Percentiles rank a stretch among this genome's conserved stretches.
Evolutionary conservation across 257 asterid species (phyloP).

Genomic region (Nicotiana otophora): DNA sequence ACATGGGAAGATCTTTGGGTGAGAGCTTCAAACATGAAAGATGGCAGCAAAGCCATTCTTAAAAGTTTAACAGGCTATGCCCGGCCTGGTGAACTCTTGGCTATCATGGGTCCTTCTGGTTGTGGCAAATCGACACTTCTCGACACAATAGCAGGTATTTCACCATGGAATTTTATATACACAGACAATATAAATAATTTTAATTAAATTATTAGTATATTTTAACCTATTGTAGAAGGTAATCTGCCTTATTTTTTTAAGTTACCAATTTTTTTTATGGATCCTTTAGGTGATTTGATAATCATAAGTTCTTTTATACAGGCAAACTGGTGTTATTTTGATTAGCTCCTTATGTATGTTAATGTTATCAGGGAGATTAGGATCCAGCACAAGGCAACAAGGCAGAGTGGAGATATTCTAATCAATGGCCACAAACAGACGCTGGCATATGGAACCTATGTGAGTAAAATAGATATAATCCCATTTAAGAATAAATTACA

Average conservation of each 20-base stretch:
- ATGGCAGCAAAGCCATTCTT: slow-evolving; percentile 14
- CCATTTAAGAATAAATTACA: background rate
- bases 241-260: too few relatives aligned
- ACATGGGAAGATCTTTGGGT: slow-evolving; percentile 44
- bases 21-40: slow-evolving; percentile 9
- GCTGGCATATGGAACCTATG: slow-evolving; percentile 17
- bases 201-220: background rate
- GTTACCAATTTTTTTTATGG: background rate
- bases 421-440: slow-evolving; percentile 19
- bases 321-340: background rate
- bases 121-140: slow-evolving; percentile 17
- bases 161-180: background rate
- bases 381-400: slow-evolving; percentile 12
- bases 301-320: background rate
- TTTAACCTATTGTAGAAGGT: background rate
- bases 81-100: slow-evolving; percentile 4
- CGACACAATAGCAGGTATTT: slow-evolving; percentile 7
- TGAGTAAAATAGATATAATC: background rate
- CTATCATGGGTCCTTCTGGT: slow-evolving; percentile 19
- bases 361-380: slow-evolving; percentile 16
- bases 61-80: slow-evolving; percentile 17
- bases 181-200: background rate
- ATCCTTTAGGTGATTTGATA: background rate
- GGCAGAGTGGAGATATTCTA: slow-evolving; percentile 23
- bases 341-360: background rate